Percentiles rank a stretch among this genome's conserved stretches.
phyloP scores from a whole-genome alignment of 148 eudicot genomes.

The Vaccinium darrowii region DNA sequence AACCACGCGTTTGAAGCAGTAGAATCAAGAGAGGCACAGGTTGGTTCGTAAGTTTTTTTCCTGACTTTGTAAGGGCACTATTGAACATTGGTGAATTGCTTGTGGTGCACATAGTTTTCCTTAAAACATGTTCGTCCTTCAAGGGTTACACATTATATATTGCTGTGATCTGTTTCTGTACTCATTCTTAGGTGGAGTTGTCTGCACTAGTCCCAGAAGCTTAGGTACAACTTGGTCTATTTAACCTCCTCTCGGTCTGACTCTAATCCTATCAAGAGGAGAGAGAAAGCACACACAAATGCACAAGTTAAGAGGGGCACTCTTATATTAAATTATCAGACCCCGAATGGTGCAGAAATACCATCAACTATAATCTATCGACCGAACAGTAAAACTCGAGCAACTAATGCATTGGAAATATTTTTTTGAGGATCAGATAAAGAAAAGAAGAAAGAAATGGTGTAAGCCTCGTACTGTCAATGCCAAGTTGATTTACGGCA shows the following conservation, averaged over 20 bases:
- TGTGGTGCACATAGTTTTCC: neutral
- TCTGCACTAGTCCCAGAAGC: neutral
- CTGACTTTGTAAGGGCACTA: too few species aligned
- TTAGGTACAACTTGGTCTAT: neutral
- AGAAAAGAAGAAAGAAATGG: neutral
- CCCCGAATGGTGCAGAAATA: neutral
- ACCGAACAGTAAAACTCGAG: neutral
- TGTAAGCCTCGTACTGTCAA: constrained; percentile 63
- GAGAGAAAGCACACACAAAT: neutral
- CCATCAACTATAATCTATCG: neutral
- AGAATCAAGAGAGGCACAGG: too few species aligned
- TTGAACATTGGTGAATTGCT: neutral
- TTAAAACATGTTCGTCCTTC: neutral
- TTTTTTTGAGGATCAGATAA: neutral
- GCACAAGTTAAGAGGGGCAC: neutral
- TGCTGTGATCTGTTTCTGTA: neutral
- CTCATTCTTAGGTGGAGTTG: neutral
- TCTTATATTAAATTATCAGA: neutral
- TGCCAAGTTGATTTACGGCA: constrained; percentile 88
- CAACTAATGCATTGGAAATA: neutral
- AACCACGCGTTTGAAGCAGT: too few species aligned
- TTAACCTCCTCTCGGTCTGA: neutral
- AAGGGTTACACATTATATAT: neutral
- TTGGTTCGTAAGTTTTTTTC: too few species aligned
- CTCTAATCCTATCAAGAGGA: neutral